Base-by-base conservation (phyloP, 192 early-diverging fungal genomes). In the Umbelopsis isabellina region DNA sequence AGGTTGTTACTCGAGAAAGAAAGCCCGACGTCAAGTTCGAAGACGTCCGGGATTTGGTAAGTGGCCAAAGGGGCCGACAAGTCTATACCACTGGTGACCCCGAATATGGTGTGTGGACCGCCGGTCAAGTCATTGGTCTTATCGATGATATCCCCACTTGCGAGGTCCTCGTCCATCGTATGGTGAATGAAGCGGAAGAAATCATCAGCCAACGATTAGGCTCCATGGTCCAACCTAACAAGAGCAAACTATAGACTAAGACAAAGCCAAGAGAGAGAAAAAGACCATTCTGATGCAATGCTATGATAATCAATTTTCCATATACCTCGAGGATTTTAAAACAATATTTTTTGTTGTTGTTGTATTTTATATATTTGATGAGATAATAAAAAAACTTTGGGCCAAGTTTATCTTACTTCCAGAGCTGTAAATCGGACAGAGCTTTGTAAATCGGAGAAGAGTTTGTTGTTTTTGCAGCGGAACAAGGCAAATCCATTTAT, bases 111-210 rank as follows among this genome's bases (percentile, higher is more conserved):
- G 76, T 85, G n/a, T 87, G 83, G 85, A 81, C 83, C 45, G 90
- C 90, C 22, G 90, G 90, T 25, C 87, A 88, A 77, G 88, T 90
- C 46, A 76, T 89, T 61, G 90, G 90, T 30, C 61, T 93, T 33
- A 93, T 93, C 74, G 82, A 91, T 22, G 92, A 93, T 76, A 92
- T 92, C 72, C 92, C 92, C 33, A 88, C 90, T 0, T 93, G 92
- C 76, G 72, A 89, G 30, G 92, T 82, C 1, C 75, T 93, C 1
- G 66, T 85, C 48, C 73, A 66, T 44, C 77, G 87, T 58, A 93
- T 91, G 66, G 86, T 81, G 27, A 33, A 70, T 21, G 83, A 85
- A 69, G 82, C 83, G 27, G 85, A 86, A 65, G 72, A 77, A 25
- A 83, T 75, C 22, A 78, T 85, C 46, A 44, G 44, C 18, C 49